These are phyloP conservation scores for Candida taoyuanica DNA, from an alignment of 805 yeast species.

Conservation along the genomic window DNA sequence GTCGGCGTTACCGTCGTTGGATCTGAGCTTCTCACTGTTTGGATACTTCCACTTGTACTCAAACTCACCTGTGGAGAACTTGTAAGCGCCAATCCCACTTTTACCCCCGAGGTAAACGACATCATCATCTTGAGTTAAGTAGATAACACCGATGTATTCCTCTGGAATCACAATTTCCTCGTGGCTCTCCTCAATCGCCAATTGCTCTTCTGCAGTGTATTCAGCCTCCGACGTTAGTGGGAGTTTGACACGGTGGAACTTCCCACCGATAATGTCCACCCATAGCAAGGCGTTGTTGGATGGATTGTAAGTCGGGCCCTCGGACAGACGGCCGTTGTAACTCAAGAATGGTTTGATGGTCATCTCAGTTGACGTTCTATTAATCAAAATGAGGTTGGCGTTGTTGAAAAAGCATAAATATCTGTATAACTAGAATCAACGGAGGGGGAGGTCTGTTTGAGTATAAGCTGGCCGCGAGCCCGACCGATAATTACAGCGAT, in stretches of 20 bases:
- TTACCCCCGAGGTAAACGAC: slow-evolving; percentile 57
- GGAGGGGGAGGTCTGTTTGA: too few species aligned
- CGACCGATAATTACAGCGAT: too few species aligned
- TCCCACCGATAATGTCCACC: slow-evolving; percentile 37
- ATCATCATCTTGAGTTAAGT: slow-evolving; percentile 49
- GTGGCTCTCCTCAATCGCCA: slow-evolving; percentile 28
- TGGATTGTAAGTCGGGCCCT: slow-evolving; percentile 62
- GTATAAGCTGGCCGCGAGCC: too few species aligned
- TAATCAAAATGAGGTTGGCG: background rate
- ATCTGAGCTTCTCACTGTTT: slow-evolving; percentile 39
- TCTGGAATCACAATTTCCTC: slow-evolving; percentile 35
- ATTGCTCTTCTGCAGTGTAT: slow-evolving; percentile 24
- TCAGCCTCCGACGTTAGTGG: slow-evolving; percentile 23
- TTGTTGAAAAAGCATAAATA: background rate
- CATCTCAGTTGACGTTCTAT: background rate
- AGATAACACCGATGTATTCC: slow-evolving; percentile 66
- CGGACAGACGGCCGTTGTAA: slow-evolving; percentile 43
- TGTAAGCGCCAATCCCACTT: slow-evolving; percentile 56
- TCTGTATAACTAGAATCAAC: too few species aligned
- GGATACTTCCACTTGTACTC: slow-evolving; percentile 35
- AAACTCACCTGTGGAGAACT: slow-evolving; percentile 38
- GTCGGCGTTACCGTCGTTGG: slow-evolving; percentile 82
- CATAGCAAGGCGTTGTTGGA: slow-evolving; percentile 44
- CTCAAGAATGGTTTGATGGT: slow-evolving; percentile 14
- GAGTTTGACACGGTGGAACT: slow-evolving; percentile 31